Conservation (phyloP, 129 eudicot species). For the Silybum marianum region DNA sequence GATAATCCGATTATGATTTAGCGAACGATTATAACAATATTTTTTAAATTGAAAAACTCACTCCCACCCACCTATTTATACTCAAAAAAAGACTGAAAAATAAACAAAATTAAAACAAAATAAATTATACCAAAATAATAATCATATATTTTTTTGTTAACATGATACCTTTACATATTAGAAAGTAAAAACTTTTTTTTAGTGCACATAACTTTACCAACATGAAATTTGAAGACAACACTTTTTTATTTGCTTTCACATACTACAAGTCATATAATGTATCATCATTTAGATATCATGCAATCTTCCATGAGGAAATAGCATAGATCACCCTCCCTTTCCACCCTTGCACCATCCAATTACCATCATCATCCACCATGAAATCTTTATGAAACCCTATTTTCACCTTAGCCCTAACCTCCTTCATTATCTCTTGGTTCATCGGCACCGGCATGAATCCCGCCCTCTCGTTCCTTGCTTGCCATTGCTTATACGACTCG, state of each 20-base stretch:
- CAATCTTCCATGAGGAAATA: conserved; percentile 47
- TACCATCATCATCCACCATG: conserved; percentile 45
- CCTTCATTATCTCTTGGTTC: conserved; percentile 37
- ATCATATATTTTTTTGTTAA: no score
- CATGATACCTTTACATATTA: no score
- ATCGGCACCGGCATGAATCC: conserved; percentile 46
- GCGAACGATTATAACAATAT: no score
- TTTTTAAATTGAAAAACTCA: no score
- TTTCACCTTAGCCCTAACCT: conserved; percentile 38
- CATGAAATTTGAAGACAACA: not conserved
- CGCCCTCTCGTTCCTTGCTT: conserved; percentile 44
- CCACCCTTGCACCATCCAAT: conserved; percentile 53
- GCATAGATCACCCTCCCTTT: conserved; percentile 49
- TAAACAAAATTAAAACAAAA: no score
- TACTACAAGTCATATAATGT: no score
- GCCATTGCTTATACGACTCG: conserved; percentile 68
- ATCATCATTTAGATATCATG: not conserved
- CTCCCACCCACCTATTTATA: no score
- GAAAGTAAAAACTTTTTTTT: no score
- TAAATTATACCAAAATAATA: no score
- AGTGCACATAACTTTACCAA: not conserved
- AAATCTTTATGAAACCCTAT: conserved; percentile 47
- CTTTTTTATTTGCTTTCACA: not conserved
- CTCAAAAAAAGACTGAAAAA: no score
- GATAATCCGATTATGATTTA: no score